These are phyloP conservation scores for Trichoderma sp. DNA, from an alignment of 2,329 filamentous ascomycete species.

Conservation along the genomic window DNA sequence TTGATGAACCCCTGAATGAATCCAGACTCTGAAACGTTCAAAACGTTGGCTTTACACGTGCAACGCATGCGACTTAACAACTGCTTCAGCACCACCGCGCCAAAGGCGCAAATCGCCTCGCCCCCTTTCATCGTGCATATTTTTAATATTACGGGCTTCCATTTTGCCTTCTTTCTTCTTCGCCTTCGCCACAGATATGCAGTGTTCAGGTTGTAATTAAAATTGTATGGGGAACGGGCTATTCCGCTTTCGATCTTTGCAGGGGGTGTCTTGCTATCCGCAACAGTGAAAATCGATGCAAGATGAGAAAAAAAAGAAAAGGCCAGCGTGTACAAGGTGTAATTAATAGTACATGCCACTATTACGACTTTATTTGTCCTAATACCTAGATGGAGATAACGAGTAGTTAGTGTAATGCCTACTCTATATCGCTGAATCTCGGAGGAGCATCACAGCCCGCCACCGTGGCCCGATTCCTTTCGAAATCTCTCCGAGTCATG, in stretches of 20 bases:
- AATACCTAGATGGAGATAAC: background rate
- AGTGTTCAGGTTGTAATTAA: background rate
- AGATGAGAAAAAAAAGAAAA: background rate
- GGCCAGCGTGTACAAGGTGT: background rate
- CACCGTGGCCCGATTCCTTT: background rate
- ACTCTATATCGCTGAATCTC: background rate
- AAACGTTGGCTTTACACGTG: background rate
- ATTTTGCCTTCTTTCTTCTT: background rate
- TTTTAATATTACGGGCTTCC: background rate
- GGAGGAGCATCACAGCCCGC: background rate
- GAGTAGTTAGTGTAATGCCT: background rate
- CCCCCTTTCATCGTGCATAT: constrained; percentile 10
- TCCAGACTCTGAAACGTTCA: background rate
- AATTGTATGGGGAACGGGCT: background rate
- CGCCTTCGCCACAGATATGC: background rate
- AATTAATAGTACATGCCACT: background rate
- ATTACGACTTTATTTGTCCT: background rate
- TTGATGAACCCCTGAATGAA: background rate
- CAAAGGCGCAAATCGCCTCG: background rate
- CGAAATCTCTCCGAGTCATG: background rate
- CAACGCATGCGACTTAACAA: background rate
- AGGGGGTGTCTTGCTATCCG: background rate
- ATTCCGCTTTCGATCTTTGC: background rate
- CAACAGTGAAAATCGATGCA: background rate
- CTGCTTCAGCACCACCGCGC: background rate